Percentiles rank a stretch among this genome's conserved stretches.
These are phyloP conservation scores for Toxicodendron radicans DNA, from an alignment of 345 rosid species.

Conservation along the genomic window DNA sequence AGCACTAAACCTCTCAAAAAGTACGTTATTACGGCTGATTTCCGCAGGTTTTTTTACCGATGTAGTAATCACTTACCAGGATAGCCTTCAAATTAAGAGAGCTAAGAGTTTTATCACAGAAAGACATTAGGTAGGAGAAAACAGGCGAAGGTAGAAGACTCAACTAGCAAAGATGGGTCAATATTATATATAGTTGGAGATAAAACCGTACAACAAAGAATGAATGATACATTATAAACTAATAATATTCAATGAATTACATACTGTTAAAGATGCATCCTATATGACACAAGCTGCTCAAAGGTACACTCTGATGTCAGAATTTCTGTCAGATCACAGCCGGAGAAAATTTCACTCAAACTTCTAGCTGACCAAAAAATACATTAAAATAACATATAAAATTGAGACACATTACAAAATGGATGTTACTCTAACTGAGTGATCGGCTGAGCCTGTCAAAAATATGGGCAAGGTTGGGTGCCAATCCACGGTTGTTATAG, in stretches of 20 bases:
- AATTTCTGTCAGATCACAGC: not conserved
- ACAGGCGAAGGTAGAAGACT: no score
- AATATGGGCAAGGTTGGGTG: conserved; percentile 69
- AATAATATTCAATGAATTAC: conserved; percentile 9
- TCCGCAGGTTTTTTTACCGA: no score
- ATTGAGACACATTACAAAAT: conserved; percentile 22
- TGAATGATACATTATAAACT: not conserved
- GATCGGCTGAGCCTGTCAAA: conserved; percentile 71
- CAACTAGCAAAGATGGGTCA: no score
- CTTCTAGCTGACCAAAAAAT: not conserved
- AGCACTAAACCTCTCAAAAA: no score
- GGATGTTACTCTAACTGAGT: conserved; percentile 66
- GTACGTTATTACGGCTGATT: no score
- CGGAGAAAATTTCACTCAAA: not conserved
- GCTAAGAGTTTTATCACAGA: no score
- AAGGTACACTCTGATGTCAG: not conserved
- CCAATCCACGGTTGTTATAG: conserved; percentile 72
- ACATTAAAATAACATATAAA: not conserved
- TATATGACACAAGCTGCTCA: not conserved
- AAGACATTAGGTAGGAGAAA: no score
- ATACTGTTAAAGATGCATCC: not conserved
- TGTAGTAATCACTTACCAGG: no score
- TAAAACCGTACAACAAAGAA: not conserved
- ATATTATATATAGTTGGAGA: no score
- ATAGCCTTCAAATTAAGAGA: no score